Conservation (phyloP, 2,329 filamentous ascomycete species). For the Sclerotinia subarctica region DNA sequence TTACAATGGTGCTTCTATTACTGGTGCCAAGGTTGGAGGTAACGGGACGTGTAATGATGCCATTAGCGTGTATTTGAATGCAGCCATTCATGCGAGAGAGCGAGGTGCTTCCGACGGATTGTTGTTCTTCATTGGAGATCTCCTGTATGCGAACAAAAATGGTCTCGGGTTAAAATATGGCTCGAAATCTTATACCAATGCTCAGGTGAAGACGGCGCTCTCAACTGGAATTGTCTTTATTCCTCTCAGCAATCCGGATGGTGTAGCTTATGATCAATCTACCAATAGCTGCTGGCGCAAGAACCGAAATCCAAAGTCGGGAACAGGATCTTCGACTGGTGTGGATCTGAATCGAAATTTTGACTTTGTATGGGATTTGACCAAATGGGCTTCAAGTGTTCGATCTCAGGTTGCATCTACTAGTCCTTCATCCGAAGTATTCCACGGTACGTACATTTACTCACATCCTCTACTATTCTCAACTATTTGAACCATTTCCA, state of each 20-base stretch:
- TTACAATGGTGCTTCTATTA: conserved; percentile 42
- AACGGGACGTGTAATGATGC: conserved; percentile 42
- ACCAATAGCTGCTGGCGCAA: conserved; percentile 53
- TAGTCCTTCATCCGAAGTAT: conserved; percentile 21
- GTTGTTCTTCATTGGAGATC: conserved; percentile 56
- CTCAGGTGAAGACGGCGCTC: conserved; percentile 51
- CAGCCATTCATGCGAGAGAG: conserved; percentile 56
- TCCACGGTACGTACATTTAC: conserved; percentile 41
- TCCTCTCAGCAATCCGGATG: conserved; percentile 54
- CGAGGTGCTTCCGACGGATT: conserved; percentile 55
- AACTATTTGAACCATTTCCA: neutral
- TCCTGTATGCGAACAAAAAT: conserved; percentile 51
- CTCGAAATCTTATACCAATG: conserved; percentile 49
- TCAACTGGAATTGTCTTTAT: conserved; percentile 53
- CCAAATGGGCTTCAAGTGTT: conserved; percentile 43
- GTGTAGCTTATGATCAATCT: conserved; percentile 49
- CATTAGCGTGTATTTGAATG: conserved; percentile 52
- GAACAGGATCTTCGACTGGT: conserved; percentile 41
- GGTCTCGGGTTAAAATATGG: conserved; percentile 52
- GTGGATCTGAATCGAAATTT: conserved; percentile 57
- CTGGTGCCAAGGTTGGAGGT: conserved; percentile 45
- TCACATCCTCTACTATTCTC: neutral
- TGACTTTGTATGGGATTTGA: conserved; percentile 56
- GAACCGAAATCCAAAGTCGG: conserved; percentile 49
- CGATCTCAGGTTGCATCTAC: conserved; percentile 43